Conservation (phyloP, 257 asterid species). For the Lantana camara region DNA sequence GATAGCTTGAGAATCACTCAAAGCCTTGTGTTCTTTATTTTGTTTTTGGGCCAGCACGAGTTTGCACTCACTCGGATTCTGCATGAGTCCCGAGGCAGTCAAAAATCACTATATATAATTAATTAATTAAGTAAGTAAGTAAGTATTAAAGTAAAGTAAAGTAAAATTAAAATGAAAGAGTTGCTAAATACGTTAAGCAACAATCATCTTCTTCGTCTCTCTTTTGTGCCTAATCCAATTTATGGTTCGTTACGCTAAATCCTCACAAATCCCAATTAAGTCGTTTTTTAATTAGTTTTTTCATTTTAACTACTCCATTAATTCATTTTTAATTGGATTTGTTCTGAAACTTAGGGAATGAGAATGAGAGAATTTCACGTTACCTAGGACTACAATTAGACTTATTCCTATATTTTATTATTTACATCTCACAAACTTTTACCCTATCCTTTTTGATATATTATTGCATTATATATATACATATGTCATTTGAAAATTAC, state of each 20-base stretch:
- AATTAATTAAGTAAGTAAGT: background rate
- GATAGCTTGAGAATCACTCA: conserved; percentile 52
- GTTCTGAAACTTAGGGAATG: conserved; percentile 39
- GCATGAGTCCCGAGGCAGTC: conserved; percentile 36
- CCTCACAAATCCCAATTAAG: conserved; percentile 70
- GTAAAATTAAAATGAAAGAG: background rate
- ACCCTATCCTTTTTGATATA: too few relatives aligned
- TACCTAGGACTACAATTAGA: conserved; percentile 26
- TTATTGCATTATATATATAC: too few relatives aligned
- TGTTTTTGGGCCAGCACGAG: conserved; percentile 26
- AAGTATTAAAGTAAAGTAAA: background rate
- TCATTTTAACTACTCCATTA: conserved; percentile 44
- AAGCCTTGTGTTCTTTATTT: conserved; percentile 17
- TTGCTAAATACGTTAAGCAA: conserved; percentile 65
- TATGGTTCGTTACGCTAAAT: conserved; percentile 80
- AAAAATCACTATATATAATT: background rate
- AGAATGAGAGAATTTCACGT: conserved; percentile 44
- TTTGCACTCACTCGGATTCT: conserved; percentile 53
- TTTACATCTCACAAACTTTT: background rate
- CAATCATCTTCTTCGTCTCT: conserved; percentile 27
- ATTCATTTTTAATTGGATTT: conserved; percentile 22
- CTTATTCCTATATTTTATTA: background rate
- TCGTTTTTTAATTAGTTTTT: conserved; percentile 10
- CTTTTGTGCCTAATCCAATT: conserved; percentile 36
- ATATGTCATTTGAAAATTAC: too few relatives aligned